These are phyloP conservation scores for Stipa capillata DNA, from an alignment of 176 grass and related monocot genomes.

Conservation along the genomic window DNA sequence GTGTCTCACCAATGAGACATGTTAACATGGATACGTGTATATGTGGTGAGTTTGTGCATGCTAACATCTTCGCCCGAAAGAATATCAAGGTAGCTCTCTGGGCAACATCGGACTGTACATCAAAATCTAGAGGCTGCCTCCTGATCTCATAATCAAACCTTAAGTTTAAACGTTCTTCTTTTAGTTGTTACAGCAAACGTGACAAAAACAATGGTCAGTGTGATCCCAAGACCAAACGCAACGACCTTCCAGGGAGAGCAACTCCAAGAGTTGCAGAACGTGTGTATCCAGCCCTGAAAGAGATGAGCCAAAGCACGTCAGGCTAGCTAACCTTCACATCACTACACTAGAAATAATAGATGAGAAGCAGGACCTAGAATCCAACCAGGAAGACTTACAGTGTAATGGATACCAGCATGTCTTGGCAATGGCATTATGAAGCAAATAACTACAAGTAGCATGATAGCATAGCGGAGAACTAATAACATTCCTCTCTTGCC, in stretches of 20 bases:
- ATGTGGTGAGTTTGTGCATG: not conserved
- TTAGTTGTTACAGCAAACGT: constrained; percentile 40
- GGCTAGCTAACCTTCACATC: not conserved
- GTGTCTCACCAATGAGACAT: not conserved
- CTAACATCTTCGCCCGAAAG: constrained; percentile 6
- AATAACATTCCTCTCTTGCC: not conserved
- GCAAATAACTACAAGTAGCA: no score
- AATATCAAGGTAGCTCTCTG: not conserved
- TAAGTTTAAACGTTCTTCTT: constrained; percentile 82
- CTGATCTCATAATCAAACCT: constrained; percentile 45
- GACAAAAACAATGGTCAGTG: constrained; percentile 13
- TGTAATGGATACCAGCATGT: not conserved
- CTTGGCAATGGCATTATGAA: no score
- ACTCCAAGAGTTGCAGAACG: constrained; percentile 12
- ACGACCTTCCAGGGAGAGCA: constrained; percentile 46
- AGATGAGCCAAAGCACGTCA: not conserved
- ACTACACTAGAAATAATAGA: not conserved
- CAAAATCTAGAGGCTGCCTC: constrained; percentile 26
- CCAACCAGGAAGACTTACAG: no score
- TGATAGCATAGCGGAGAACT: not conserved
- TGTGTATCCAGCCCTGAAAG: constrained; percentile 39
- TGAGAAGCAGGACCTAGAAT: not conserved
- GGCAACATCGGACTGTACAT: constrained; percentile 35
- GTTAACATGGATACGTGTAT: not conserved
- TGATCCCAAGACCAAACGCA: constrained; percentile 12